phyloP scores from a whole-genome alignment of 768 basidiomycete species.

The Saitozyma sp. region DNA sequence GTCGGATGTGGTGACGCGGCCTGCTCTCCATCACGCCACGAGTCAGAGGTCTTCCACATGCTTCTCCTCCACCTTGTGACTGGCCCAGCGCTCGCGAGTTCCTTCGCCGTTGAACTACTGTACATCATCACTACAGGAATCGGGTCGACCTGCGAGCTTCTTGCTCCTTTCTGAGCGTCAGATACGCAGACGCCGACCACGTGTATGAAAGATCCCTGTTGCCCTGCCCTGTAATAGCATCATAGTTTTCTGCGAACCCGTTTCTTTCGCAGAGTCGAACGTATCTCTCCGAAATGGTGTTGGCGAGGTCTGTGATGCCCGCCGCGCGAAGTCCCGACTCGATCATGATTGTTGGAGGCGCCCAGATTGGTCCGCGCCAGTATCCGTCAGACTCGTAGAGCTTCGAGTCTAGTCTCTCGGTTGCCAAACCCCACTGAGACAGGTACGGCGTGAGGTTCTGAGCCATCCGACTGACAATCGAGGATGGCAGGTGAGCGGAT shows the following conservation, averaged over 20 bases:
- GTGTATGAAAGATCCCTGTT: constrained; percentile 1
- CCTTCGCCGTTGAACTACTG: no score
- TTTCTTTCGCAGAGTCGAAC: neutral
- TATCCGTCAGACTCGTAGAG: constrained; percentile 6
- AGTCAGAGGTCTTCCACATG: no score
- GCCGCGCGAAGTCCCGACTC: neutral
- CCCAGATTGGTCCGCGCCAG: constrained; percentile 8
- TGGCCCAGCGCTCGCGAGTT: no score
- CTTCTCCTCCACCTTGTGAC: no score
- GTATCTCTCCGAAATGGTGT: neutral
- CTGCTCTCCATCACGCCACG: no score
- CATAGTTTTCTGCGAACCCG: constrained; percentile 7
- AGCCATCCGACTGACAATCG: neutral
- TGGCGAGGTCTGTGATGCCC: neutral
- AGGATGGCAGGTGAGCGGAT: neutral
- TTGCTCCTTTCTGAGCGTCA: neutral
- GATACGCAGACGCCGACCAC: constrained; percentile 2
- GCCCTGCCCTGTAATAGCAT: neutral
- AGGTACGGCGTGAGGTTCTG: neutral
- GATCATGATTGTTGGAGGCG: constrained; percentile 1
- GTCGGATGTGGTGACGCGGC: no score
- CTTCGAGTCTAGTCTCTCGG: neutral
- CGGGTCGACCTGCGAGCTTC: no score
- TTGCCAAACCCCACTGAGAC: neutral
- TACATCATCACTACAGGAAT: no score